Conservation (phyloP, 2,329 filamentous ascomycete species). For the Fusarium falciforme region DNA sequence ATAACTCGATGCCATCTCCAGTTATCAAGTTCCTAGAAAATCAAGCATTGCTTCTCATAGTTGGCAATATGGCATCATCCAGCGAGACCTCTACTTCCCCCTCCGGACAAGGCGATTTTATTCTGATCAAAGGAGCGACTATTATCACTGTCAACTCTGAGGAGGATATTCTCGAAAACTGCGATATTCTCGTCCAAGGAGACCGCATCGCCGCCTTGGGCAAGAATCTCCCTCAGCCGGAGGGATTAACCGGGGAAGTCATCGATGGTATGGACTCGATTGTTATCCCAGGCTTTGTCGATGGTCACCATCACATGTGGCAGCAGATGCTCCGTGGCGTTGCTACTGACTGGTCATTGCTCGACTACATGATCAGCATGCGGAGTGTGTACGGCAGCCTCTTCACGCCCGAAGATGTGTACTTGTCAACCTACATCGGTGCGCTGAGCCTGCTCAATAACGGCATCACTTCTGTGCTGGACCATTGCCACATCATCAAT, state of each 20-base stretch:
- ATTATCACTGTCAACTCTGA: background rate
- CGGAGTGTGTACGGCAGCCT: background rate
- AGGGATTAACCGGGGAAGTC: background rate
- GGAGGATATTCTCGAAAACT: background rate
- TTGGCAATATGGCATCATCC: background rate
- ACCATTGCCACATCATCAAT: background rate
- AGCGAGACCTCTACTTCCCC: background rate
- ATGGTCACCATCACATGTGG: background rate
- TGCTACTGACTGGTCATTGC: background rate
- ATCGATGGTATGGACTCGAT: background rate
- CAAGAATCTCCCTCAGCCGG: background rate
- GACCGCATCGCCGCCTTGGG: background rate
- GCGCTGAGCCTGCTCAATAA: background rate
- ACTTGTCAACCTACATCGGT: background rate
- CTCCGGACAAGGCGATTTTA: background rate
- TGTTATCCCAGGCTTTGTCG: background rate
- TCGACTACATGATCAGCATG: background rate
- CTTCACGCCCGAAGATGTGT: background rate
- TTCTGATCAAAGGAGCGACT: background rate
- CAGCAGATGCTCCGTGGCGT: background rate
- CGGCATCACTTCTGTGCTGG: background rate
- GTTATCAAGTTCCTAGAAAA: too few relatives aligned
- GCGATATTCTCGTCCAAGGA: background rate
- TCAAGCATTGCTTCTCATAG: background rate
- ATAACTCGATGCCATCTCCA: too few relatives aligned